phyloP scores from a whole-genome alignment of 1,284 basidiomycete genomes.

The Golubevia pallescens region DNA sequence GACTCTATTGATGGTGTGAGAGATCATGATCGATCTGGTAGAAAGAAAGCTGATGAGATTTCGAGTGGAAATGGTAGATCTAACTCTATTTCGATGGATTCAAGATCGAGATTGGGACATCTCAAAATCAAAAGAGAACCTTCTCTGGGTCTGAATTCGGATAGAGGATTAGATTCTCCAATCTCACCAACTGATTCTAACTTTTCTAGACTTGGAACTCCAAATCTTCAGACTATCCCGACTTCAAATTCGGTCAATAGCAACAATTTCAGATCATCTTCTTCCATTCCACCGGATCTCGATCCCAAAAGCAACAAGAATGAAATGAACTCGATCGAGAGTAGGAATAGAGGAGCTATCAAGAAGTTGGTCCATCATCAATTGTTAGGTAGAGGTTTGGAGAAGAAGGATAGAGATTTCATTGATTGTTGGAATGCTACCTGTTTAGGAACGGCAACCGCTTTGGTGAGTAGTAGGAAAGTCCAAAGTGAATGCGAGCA shows the following conservation, averaged over 20 bases:
- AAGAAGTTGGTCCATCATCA: constrained; percentile 37
- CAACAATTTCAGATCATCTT: background rate
- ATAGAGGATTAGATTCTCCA: background rate
- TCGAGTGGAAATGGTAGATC: too few species aligned
- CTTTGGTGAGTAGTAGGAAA: too few species aligned
- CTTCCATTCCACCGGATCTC: background rate
- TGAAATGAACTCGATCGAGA: constrained; percentile 2
- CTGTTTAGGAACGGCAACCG: constrained; percentile 6
- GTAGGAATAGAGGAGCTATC: constrained; percentile 20
- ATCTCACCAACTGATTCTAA: too few species aligned
- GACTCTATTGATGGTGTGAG: too few species aligned
- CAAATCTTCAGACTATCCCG: background rate
- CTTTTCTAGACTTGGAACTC: background rate
- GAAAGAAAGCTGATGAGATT: background rate
- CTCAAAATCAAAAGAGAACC: background rate
- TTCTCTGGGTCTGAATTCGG: background rate
- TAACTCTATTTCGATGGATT: too few species aligned
- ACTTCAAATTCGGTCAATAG: background rate
- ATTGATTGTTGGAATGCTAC: constrained; percentile 37
- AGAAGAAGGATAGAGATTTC: constrained; percentile 33
- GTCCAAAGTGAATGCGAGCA: too few species aligned
- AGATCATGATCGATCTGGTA: background rate
- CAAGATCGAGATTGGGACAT: too few species aligned
- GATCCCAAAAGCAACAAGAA: too few species aligned
- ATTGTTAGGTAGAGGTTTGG: constrained; percentile 24